Percentiles rank a stretch among this genome's conserved stretches.
phyloP scores from a whole-genome alignment of 305 asterid species.

The Lippia alba region DNA sequence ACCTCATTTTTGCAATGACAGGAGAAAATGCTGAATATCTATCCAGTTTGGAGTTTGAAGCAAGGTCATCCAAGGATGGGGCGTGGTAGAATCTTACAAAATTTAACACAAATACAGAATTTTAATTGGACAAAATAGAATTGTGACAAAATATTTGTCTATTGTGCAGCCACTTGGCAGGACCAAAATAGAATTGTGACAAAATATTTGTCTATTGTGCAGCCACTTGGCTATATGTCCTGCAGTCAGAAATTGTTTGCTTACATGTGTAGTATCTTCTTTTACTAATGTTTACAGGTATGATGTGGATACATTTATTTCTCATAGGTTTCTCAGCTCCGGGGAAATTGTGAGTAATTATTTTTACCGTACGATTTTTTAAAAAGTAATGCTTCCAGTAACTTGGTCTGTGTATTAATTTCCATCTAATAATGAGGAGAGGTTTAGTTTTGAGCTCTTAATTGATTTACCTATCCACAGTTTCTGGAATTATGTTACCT shows the following conservation, averaged over 20 bases:
- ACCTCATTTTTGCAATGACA: constrained; percentile 41
- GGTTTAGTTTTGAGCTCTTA: constrained; percentile 19
- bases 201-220: too few relatives aligned
- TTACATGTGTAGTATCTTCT: constrained; percentile 13
- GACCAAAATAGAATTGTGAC: too few relatives aligned
- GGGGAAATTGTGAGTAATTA: constrained; percentile 80
- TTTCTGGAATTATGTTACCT: neutral
- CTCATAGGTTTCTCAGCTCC: constrained; percentile 64
- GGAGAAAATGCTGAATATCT: constrained; percentile 53
- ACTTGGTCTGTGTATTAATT: constrained; percentile 17
- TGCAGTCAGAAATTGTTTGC: constrained; percentile 14
- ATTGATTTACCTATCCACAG: neutral
- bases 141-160: too few relatives aligned
- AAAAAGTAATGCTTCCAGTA: constrained; percentile 10
- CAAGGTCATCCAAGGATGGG: constrained; percentile 74
- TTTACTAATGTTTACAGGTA: constrained; percentile 60
- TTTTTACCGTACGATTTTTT: constrained; percentile 10
- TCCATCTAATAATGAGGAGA: constrained; percentile 10
- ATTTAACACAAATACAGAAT: constrained; percentile 29
- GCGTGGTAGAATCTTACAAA: constrained; percentile 57
- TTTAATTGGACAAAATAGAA: neutral
- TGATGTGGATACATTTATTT: constrained; percentile 73
- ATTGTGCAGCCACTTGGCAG: too few relatives aligned
- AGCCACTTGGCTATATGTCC: neutral
- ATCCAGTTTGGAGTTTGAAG: constrained; percentile 73